Conservation (phyloP, 2,329 filamentous ascomycete genomes). For the Aspergillus pseudonomiae region DNA sequence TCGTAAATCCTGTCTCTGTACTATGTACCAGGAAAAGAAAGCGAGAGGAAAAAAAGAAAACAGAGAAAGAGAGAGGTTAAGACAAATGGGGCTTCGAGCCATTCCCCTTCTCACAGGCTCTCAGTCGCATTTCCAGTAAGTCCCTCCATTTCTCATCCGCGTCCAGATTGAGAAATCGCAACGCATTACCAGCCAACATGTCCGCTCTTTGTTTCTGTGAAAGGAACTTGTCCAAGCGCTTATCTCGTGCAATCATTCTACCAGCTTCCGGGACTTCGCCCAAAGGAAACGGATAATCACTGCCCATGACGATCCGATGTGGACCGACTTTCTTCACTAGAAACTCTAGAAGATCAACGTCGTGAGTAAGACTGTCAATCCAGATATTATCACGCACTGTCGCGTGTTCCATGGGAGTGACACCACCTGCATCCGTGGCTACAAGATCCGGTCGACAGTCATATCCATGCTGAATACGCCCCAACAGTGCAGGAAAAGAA, state of each 20-base stretch:
- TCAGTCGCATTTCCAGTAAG: constrained; percentile 8
- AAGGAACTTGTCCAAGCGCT: constrained; percentile 14
- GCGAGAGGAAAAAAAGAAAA: background rate
- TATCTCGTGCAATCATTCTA: constrained; percentile 20
- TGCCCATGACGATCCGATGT: constrained; percentile 23
- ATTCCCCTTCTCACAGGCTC: constrained; percentile 7
- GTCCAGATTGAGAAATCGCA: constrained; percentile 20
- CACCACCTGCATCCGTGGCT: constrained; percentile 10
- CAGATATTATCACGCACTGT: constrained; percentile 15
- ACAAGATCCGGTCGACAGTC: constrained; percentile 18
- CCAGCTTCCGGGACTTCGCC: constrained; percentile 25
- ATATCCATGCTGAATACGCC: constrained; percentile 24
- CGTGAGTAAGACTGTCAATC: constrained; percentile 22
- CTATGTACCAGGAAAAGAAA: background rate
- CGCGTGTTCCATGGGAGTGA: constrained; percentile 15
- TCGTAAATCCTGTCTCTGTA: background rate
- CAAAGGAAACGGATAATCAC: constrained; percentile 26
- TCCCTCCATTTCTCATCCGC: constrained; percentile 8
- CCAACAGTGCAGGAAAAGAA: constrained; percentile 19
- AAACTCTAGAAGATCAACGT: constrained; percentile 21
- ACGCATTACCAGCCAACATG: constrained; percentile 24
- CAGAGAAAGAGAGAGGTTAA: background rate
- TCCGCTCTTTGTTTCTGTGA: constrained; percentile 17
- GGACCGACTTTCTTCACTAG: constrained; percentile 25
- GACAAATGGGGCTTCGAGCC: background rate